phyloP scores from a whole-genome alignment of 2,329 filamentous ascomycete genomes.

The Aspergillus fijiensis region DNA sequence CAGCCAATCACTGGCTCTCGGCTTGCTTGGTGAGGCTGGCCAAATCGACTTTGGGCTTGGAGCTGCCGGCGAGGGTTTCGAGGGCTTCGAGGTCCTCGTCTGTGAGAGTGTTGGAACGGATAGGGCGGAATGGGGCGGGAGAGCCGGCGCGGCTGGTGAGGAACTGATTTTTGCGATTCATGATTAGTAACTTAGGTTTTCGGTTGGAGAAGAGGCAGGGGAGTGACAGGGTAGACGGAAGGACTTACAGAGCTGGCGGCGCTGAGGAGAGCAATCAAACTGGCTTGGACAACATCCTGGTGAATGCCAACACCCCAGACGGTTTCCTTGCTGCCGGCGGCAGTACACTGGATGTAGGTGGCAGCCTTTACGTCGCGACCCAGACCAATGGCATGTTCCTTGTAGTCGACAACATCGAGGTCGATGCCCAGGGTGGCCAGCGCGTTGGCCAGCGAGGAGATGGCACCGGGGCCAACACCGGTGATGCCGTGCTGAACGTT shows the following conservation, averaged over 20 bases:
- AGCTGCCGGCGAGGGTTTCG: constrained; percentile 37
- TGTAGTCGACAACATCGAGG: constrained; percentile 90
- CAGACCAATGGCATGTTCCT: constrained; percentile 86
- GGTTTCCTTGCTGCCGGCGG: constrained; percentile 60
- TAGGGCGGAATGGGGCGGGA: constrained; percentile 62
- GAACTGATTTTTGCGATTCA: constrained; percentile 56
- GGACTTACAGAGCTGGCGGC: constrained; percentile 77
- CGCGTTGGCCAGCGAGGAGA: constrained; percentile 83
- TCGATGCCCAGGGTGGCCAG: constrained; percentile 76
- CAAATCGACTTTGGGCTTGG: constrained; percentile 37
- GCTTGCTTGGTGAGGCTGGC: constrained; percentile 40
- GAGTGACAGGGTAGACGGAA: neutral
- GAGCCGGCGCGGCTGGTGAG: constrained; percentile 68
- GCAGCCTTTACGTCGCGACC: constrained; percentile 87
- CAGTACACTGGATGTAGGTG: constrained; percentile 87
- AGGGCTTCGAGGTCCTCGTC: constrained; percentile 46
- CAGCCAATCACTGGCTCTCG: constrained; percentile 26
- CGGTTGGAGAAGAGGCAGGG: neutral
- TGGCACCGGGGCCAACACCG: constrained; percentile 83
- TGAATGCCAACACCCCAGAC: constrained; percentile 61
- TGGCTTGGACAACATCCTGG: constrained; percentile 87
- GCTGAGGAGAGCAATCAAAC: constrained; percentile 78
- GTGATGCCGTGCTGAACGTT: constrained; percentile 73
- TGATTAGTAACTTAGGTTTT: neutral
- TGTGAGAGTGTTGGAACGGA: constrained; percentile 53